Evolutionary conservation across 1,284 basidiomycete species (phyloP), one percentile per base, ranked within the genome.

Genomic region (Sanghuangporus baumii): DNA sequence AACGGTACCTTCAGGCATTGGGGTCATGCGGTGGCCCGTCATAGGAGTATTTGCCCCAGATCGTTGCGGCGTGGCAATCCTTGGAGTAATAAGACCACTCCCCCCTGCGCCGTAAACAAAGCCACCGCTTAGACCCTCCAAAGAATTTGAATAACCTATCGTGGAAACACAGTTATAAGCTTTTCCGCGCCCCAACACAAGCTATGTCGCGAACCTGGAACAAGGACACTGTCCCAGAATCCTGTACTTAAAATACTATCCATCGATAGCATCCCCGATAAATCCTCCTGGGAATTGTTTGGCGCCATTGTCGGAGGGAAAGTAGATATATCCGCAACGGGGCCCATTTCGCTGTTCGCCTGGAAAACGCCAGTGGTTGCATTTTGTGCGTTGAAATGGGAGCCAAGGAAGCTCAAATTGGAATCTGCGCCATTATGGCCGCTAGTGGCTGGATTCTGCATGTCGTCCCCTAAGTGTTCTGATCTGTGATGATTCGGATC

Each of bases 201-300:
- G 26, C 20, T 50, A 62, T 47, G 50, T 57, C 47, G 77, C 86
- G 65, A 68, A 90, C 89, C 91, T 68, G 90, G 91, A 51, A 93
- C 86, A 37, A 93, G 81, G 66, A 93, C 85, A 69, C 80, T 91
- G 72, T 93, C 91, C 91, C 90, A 93, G 72, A 93, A 93, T 47
- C 83, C 84, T 62, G 79, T 84, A 66, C 83, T 87, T 62, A 93
- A 76, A 58, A 93, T 87, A 69, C 84, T 87, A 68, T 92, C 90
- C 86, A 93, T 91, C 54, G 88, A 86, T 65, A 92, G 70, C 72
- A 84, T 79, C 48, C 73, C 76, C 69, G 75, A 72, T 70, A 75
- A 71, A 73, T 79, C 71, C 65, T 85, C 81, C 38, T 74, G 66
- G 47, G 81, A 78, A 57, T 62, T 62, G 23, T 76, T 67, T 8